Evolutionary conservation across 176 grass and related monocot species (phyloP).

Genomic region (Luzula sylvatica): DNA sequence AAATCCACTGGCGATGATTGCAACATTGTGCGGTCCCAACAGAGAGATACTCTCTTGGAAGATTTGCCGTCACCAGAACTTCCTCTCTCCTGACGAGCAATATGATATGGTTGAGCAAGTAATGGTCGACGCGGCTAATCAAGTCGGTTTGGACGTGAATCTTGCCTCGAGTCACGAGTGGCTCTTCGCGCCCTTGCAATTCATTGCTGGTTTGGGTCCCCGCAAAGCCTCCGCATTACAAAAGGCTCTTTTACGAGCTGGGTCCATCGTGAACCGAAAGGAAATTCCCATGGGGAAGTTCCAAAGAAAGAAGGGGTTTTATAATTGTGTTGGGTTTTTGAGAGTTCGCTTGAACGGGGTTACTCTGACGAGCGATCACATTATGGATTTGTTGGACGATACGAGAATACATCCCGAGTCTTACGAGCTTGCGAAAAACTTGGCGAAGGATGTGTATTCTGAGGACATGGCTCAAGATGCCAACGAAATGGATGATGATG

Average conservation of each 20-base stretch:
- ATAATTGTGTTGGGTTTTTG: constrained; percentile 85
- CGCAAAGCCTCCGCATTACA: constrained; percentile 78
- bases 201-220: constrained; percentile 75
- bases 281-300: constrained; percentile 49
- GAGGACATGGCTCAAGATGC: constrained; percentile 38
- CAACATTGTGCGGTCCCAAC: constrained; percentile 86
- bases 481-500: constrained; percentile 75
- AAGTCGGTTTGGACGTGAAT: constrained; percentile 88
- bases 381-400: constrained; percentile 92
- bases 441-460: constrained; percentile 69
- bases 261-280: constrained; percentile 79
- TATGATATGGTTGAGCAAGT: constrained; percentile 91
- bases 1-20: constrained; percentile 82
- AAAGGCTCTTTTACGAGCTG: constrained; percentile 77
- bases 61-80: constrained; percentile 66
- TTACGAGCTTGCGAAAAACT: constrained; percentile 69
- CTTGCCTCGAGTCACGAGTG: constrained; percentile 94
- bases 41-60: constrained; percentile 99
- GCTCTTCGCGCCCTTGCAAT: constrained; percentile 93
- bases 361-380: constrained; percentile 57
- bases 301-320: constrained; percentile 80
- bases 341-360: constrained; percentile 68
- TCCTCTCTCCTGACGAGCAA: constrained; percentile 87
- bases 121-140: constrained; percentile 93
- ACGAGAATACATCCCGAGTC: constrained; percentile 99